Evolutionary conservation across 2,329 filamentous ascomycete genomes (phyloP).

Genomic region (Pseudogymnoascus sp.): DNA sequence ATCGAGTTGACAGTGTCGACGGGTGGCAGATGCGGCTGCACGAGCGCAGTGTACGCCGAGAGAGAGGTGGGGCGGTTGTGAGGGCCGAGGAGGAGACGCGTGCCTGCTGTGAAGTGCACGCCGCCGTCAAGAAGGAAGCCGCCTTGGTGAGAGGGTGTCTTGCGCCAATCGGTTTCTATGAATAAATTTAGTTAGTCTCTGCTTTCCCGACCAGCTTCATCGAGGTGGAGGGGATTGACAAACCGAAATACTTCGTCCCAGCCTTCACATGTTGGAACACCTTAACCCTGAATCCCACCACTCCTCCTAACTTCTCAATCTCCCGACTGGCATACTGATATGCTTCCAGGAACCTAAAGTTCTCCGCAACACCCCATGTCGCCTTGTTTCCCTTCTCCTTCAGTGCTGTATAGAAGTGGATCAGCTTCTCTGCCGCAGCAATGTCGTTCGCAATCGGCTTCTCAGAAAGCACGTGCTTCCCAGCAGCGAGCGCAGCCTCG

Average conservation of each 20-base stretch:
- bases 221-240: neutral
- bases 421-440: slow-evolving; percentile 38
- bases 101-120: slow-evolving; percentile 60
- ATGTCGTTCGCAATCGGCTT: slow-evolving; percentile 46
- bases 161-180: slow-evolving; percentile 51
- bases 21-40: slow-evolving; percentile 25
- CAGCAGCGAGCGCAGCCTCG: slow-evolving; percentile 39
- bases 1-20: slow-evolving; percentile 28
- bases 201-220: neutral
- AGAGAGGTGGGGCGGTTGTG: slow-evolving; percentile 19
- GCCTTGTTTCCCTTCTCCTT: slow-evolving; percentile 25
- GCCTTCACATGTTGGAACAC: slow-evolving; percentile 36
- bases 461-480: slow-evolving; percentile 47
- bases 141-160: slow-evolving; percentile 61
- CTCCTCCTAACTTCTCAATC: slow-evolving; percentile 43
- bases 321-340: slow-evolving; percentile 44
- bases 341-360: slow-evolving; percentile 56
- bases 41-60: slow-evolving; percentile 22
- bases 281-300: slow-evolving; percentile 45
- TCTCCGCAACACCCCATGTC: slow-evolving; percentile 60
- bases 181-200: slow-evolving; percentile 11
- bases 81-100: slow-evolving; percentile 48
- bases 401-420: slow-evolving; percentile 35
- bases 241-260: slow-evolving; percentile 39
- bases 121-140: slow-evolving; percentile 71